Evolutionary conservation across 2,329 filamentous ascomycete species (phyloP).

Genomic region (Monosporascus sp.): DNA sequence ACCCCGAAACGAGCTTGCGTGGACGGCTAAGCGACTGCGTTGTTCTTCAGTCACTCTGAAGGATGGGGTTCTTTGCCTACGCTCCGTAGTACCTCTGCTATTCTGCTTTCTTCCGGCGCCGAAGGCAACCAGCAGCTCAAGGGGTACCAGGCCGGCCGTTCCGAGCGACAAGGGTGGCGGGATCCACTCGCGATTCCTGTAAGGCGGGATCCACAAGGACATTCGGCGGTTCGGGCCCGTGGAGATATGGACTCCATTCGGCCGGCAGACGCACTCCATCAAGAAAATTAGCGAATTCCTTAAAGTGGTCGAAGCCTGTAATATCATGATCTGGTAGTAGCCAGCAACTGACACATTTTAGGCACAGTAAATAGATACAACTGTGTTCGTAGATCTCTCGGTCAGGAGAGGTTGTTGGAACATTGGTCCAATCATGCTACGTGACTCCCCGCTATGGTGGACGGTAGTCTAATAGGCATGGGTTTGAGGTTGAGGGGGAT

Average conservation of each 20-base stretch:
- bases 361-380: background rate
- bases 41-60: slow-evolving; percentile 29
- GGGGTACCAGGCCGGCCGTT: slow-evolving; percentile 24
- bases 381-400: background rate
- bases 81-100: slow-evolving; percentile 12
- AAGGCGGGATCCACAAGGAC: slow-evolving; percentile 17
- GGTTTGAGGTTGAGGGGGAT: background rate
- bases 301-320: slow-evolving; percentile 26
- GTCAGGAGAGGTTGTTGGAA: background rate
- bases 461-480: background rate
- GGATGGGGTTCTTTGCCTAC: slow-evolving; percentile 4
- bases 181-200: slow-evolving; percentile 9
- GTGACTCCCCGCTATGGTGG: background rate
- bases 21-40: slow-evolving; percentile 17
- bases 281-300: slow-evolving; percentile 33
- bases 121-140: slow-evolving; percentile 35
- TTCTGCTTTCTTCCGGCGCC: slow-evolving; percentile 25
- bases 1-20: slow-evolving; percentile 23
- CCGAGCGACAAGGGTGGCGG: slow-evolving; percentile 6
- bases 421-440: background rate
- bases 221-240: slow-evolving; percentile 19
- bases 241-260: slow-evolving; percentile 34
- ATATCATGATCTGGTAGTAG: slow-evolving; percentile 11
- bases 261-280: slow-evolving; percentile 32
- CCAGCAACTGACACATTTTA: no score